Evolutionary conservation across 2,329 filamentous ascomycete genomes (phyloP), one percentile per base, ranked within the genome.

Genomic region (Talaromyces sp.): DNA sequence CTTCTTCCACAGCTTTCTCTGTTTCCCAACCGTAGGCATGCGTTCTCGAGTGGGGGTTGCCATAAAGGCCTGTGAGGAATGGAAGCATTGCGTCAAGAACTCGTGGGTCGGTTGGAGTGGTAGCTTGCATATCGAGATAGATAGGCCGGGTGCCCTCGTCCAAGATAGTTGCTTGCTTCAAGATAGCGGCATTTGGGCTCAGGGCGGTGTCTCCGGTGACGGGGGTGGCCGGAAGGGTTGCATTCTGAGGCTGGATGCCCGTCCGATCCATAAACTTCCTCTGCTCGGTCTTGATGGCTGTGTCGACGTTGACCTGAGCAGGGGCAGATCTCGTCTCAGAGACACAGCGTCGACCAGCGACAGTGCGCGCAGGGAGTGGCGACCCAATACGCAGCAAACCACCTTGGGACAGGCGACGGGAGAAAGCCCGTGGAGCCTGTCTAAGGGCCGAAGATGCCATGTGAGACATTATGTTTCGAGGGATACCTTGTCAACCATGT

Each of bases 1-100:
- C 92, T 64, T 91, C 84, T 74, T 99, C 94, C 24, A 96, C 88
- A 0, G 90, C 93, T 78, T 92, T 91, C 71, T 99, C 94, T 57
- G 90, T 96, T 80, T 99, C 94, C 94, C 94, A 99, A 56, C 94
- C 94, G 75, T 99, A 99, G 26, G 94, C 92, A 76, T 99, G 94
- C 60, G 94, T 99, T 70, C 93, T 86, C 59, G 93, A 97, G 75
- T 99, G 94, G 43, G 94, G 94, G 76, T 99, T 99, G 67, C 94
- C 94, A 73, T 96, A 99, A 54, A 95, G 85, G 64, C 92, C 92
- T 38, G 92, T 93, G 73, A 92, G 92, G 77, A 86, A 99, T 0
- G 94, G 94, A 48, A 99, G 83, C 94, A 99, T 99, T 59, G 91
- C 89, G 75, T 99, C 94, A 52, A 99, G 84, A 32, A 99, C 94